Evolutionary conservation across 2,329 filamentous ascomycete genomes (phyloP), one percentile per base, ranked within the genome.

Genomic region (Coniella lustricola): DNA sequence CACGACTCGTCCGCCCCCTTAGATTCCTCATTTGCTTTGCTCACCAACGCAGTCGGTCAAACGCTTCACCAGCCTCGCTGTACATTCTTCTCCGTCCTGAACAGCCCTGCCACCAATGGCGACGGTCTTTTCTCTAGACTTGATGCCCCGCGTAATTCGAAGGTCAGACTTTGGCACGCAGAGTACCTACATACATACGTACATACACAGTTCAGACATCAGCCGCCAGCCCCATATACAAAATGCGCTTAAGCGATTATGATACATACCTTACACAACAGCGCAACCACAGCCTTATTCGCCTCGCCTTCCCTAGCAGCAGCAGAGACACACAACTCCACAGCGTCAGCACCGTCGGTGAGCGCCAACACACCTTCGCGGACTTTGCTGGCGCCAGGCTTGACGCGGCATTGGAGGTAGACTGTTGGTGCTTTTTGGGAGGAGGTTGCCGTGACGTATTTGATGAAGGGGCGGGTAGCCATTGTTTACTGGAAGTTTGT

Each of bases 261-360:
- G 10, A 22, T 9, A 52, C 64, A 54, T 56, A 81, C 80, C 59
- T 79, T 68, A 54, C 82, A 82, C 48, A 89, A 66, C 4, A 87
- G 65, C 33, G 75, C 69, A 42, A 80, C 66, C 2, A 86, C 79
- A 4, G 84, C 83, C 59, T 76, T 77, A 60, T 88, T 88, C 4
- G 84, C 79, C 59, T 85, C 81, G 13, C 83, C 82, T 13, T 87
- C 81, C 52, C 75, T 73, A 10, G 84, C 73, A 54, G 76, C 81
- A 0, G 82, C 83, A 1, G 82, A 67, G 2, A 87, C 83, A 41
- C 81, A 84, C 1, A 89, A 62, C 51, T 85, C 76, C 40, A 88
- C 73, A 2, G 67, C 67, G 7, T 88, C 73, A 2, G 67, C 67
- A 7, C 77, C 71, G 20, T 79, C 72, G 0, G 74, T 73, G 3